phyloP scores from a whole-genome alignment of 2,329 filamentous ascomycete genomes.

The Diaporthe ilicicola region DNA sequence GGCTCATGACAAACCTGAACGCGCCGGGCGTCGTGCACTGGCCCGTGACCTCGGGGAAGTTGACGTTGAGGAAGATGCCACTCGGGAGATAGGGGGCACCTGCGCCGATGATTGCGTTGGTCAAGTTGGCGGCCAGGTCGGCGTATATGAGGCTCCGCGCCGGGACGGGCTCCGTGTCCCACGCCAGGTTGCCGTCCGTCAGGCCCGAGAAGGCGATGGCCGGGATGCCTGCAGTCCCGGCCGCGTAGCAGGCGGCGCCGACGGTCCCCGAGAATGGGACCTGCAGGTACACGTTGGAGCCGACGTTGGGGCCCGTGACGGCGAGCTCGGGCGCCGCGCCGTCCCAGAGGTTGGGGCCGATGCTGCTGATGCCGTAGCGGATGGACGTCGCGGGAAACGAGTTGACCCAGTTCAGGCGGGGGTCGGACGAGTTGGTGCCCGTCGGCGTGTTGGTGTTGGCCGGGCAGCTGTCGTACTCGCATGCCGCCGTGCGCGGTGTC shows the following conservation, averaged over 20 bases:
- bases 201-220: conserved; percentile 74
- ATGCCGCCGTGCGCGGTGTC: conserved; percentile 55
- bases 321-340: conserved; percentile 66
- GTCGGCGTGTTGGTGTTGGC: conserved; percentile 58
- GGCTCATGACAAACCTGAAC: conserved; percentile 71
- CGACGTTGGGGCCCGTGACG: conserved; percentile 71
- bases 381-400: conserved; percentile 73
- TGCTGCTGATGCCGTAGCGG: conserved; percentile 66
- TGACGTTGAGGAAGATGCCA: conserved; percentile 73
- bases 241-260: conserved; percentile 70
- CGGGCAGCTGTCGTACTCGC: conserved; percentile 70
- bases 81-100: conserved; percentile 71
- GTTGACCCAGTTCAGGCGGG: conserved; percentile 76
- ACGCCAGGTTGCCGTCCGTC: conserved; percentile 59
- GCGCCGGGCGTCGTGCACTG: conserved; percentile 60
- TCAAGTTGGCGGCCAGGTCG: conserved; percentile 67
- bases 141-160: conserved; percentile 68
- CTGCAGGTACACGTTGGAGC: conserved; percentile 63
- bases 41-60: conserved; percentile 65
- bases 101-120: conserved; percentile 60
- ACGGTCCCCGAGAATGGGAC: conserved; percentile 72
- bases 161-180: conserved; percentile 61
- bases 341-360: conserved; percentile 62
- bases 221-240: conserved; percentile 62
- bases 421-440: conserved; percentile 64